Evolutionary conservation across 2,329 filamentous ascomycete species (phyloP).

Genomic region (Aspergillus quadricinctus): DNA sequence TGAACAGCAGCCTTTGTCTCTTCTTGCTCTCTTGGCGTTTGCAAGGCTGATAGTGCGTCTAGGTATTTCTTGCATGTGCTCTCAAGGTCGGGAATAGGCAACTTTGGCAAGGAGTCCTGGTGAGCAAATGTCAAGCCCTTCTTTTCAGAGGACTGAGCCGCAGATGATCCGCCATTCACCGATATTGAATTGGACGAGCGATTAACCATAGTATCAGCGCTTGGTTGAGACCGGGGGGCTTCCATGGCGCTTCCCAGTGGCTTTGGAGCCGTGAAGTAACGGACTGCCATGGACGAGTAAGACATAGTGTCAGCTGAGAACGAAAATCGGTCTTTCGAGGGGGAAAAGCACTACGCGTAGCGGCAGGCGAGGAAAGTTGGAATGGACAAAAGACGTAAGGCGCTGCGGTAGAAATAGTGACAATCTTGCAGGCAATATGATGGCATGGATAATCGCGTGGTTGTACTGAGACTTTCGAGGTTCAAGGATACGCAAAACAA

Average conservation of each 20-base stretch:
- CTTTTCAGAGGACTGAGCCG: constrained; percentile 43
- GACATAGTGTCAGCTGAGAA: constrained; percentile 53
- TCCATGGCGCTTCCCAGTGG: constrained; percentile 68
- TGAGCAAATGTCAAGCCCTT: constrained; percentile 80
- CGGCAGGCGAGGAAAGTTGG: constrained; percentile 72
- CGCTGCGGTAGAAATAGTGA: constrained; percentile 89
- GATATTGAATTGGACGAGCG: constrained; percentile 5
- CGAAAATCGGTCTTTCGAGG: constrained; percentile 6
- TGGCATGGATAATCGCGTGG: constrained; percentile 62
- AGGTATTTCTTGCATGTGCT: constrained; percentile 75
- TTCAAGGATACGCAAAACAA: constrained; percentile 1
- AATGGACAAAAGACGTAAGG: constrained; percentile 79
- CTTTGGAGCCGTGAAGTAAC: constrained; percentile 66
- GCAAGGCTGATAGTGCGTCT: constrained; percentile 72
- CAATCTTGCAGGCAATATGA: constrained; percentile 78
- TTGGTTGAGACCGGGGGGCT: constrained; percentile 24
- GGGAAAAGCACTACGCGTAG: constrained; percentile 55
- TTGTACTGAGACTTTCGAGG: constrained; percentile 10
- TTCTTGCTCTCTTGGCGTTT: constrained; percentile 72
- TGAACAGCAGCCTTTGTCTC: constrained; percentile 76
- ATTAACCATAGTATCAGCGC: constrained; percentile 20
- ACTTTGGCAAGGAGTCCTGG: constrained; percentile 82
- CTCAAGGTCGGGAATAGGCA: constrained; percentile 88
- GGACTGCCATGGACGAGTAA: constrained; percentile 60
- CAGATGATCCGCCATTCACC: constrained; percentile 32